These are phyloP conservation scores for Suhomyces xylopsoci DNA, from an alignment of 805 yeast genomes.

Conservation along the genomic window DNA sequence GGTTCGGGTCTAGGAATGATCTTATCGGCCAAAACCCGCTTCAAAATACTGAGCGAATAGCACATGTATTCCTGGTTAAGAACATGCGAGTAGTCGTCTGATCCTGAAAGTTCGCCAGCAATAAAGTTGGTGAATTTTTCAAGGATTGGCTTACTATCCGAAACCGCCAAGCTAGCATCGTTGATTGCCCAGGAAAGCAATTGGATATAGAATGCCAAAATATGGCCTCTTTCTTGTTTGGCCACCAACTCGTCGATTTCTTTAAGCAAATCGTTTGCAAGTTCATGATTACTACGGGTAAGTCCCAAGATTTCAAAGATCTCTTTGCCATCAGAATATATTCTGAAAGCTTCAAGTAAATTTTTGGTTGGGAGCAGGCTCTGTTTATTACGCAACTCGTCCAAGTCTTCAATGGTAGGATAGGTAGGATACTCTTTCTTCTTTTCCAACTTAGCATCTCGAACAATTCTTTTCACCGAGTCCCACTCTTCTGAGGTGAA, in stretches of 20 bases:
- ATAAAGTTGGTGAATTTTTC: slow-evolving; percentile 37
- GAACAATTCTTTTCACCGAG: slow-evolving; percentile 7
- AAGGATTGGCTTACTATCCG: slow-evolving; percentile 11
- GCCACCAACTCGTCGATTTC: slow-evolving; percentile 10
- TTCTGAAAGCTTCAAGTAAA: slow-evolving; percentile 18
- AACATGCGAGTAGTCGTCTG: background rate
- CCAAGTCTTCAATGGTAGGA: slow-evolving; percentile 9
- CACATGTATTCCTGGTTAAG: slow-evolving; percentile 56
- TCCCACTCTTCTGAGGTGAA: slow-evolving; percentile 15
- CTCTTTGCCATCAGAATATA: slow-evolving; percentile 12
- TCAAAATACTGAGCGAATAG: slow-evolving; percentile 52
- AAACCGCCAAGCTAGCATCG: slow-evolving; percentile 9
- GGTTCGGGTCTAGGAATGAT: slow-evolving; percentile 39
- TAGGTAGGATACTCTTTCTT: slow-evolving; percentile 11
- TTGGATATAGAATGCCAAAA: slow-evolving; percentile 11
- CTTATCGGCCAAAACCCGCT: slow-evolving; percentile 50
- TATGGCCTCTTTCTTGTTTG: slow-evolving; percentile 7
- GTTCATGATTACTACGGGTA: background rate
- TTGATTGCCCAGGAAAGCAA: slow-evolving; percentile 12
- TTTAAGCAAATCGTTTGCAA: slow-evolving; percentile 7
- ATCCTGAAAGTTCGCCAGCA: slow-evolving; percentile 24
- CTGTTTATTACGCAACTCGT: slow-evolving; percentile 3
- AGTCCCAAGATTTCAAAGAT: background rate
- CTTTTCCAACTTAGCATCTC: slow-evolving; percentile 3
- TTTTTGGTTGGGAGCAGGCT: slow-evolving; percentile 7